phyloP scores from a whole-genome alignment of 1,139 yeast species.

The Protomyces pachydermus region DNA sequence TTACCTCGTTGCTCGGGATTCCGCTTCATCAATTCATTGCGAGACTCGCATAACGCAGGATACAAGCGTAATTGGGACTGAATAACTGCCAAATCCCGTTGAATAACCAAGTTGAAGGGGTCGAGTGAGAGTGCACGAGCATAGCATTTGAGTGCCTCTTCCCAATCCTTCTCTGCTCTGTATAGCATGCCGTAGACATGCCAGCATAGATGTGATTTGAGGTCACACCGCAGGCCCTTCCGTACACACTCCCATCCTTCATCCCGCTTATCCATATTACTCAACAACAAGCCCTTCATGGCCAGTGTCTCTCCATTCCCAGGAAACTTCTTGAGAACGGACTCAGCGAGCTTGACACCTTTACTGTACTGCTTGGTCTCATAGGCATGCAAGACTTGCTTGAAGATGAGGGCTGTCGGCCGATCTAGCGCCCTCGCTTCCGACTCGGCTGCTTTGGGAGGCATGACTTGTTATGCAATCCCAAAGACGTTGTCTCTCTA shows the following conservation, averaged over 20 bases:
- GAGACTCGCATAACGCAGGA: conserved; percentile 50
- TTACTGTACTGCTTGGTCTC: conserved; percentile 85
- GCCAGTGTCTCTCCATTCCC: conserved; percentile 78
- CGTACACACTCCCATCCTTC: conserved; percentile 63
- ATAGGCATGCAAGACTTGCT: conserved; percentile 75
- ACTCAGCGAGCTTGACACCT: conserved; percentile 70
- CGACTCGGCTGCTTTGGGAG: neutral
- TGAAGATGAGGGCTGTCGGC: conserved; percentile 43
- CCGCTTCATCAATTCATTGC: conserved; percentile 65
- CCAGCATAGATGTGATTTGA: conserved; percentile 61
- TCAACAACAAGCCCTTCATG: conserved; percentile 70
- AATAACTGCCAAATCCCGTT: conserved; percentile 74
- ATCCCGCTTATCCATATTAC: conserved; percentile 50
- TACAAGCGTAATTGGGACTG: conserved; percentile 77
- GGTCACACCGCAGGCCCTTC: conserved; percentile 57
- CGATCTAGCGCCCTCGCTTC: conserved; percentile 13
- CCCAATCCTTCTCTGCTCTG: conserved; percentile 63
- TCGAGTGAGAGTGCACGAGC: conserved; percentile 74
- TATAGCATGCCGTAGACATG: conserved; percentile 85
- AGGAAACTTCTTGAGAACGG: conserved; percentile 68
- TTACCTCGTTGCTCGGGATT: conserved; percentile 83
- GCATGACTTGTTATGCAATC: neutral
- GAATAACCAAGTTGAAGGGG: conserved; percentile 69
- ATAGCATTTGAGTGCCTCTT: conserved; percentile 75
- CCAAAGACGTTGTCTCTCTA: too few species aligned